These are phyloP conservation scores for Cnidoscolus chayamansa DNA, from an alignment of 441 rosid species.

Conservation along the genomic window DNA sequence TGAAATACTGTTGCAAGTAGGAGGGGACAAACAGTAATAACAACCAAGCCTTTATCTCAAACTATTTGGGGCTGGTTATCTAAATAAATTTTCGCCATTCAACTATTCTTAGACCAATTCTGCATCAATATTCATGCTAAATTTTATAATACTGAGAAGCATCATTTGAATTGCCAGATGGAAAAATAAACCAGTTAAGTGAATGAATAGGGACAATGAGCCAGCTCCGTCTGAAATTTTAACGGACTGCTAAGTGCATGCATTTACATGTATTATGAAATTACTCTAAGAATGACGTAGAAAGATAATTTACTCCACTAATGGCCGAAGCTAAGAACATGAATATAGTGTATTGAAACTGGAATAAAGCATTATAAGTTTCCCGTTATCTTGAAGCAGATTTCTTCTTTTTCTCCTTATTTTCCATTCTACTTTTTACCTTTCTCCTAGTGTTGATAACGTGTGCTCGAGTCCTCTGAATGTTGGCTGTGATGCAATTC, in stretches of 20 bases:
- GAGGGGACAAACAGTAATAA: neutral
- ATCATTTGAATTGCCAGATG: neutral
- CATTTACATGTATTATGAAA: neutral
- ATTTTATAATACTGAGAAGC: neutral
- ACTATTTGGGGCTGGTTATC: no score
- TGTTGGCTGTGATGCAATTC: constrained; percentile 27
- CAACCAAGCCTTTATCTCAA: no score
- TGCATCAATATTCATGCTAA: neutral
- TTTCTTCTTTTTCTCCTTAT: constrained; percentile 11
- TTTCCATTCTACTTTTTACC: neutral
- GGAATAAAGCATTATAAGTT: neutral
- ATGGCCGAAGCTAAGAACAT: neutral
- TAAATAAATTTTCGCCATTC: no score
- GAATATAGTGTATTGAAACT: neutral
- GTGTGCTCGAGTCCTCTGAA: constrained; percentile 20
- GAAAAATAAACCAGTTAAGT: neutral
- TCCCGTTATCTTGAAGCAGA: constrained; percentile 6
- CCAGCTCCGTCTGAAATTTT: no score
- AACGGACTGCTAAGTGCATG: neutral
- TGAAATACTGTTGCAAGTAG: neutral
- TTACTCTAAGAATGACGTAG: neutral
- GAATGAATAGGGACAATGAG: neutral
- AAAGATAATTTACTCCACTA: neutral
- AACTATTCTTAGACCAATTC: no score
- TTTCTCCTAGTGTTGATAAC: neutral